Evolutionary conservation across 163 green algal species (phyloP).

Genomic region (Chloromonas sp.): DNA sequence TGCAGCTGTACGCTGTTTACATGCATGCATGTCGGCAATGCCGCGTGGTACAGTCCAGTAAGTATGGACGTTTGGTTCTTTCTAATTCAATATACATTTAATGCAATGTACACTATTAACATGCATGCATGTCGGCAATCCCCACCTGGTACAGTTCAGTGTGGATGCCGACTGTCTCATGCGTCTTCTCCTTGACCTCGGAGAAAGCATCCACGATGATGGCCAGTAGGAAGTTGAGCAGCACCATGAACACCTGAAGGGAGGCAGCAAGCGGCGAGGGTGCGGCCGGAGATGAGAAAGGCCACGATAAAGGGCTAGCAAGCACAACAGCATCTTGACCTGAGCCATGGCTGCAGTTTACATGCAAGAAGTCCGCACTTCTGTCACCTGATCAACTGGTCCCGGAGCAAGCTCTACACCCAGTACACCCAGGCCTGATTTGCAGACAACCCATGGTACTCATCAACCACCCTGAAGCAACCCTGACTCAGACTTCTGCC

Average conservation of each 20-base stretch:
- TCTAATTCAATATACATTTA: conserved; percentile 47
- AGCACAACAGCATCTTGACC: no score
- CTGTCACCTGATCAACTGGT: no score
- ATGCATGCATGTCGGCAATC: conserved; percentile 56
- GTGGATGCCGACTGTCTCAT: conserved; percentile 64
- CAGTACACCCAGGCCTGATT: no score
- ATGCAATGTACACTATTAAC: conserved; percentile 33
- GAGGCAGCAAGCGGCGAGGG: no score
- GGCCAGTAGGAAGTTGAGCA: conserved; percentile 86
- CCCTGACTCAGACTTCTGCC: no score
- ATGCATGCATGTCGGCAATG: neutral
- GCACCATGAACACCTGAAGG: conserved; percentile 68
- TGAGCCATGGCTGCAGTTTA: no score
- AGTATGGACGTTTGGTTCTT: neutral
- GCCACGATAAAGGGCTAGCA: no score
- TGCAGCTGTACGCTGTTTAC: neutral
- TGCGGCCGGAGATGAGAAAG: no score
- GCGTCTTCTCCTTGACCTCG: conserved; percentile 62
- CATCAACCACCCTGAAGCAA: no score
- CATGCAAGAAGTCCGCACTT: no score
- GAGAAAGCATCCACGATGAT: conserved; percentile 84
- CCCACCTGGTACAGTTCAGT: conserved; percentile 50
- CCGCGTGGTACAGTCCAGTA: neutral
- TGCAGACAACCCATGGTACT: no score
- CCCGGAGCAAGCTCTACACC: no score